These are phyloP conservation scores for Chaetomium sp. DNA, from an alignment of 2,329 filamentous ascomycete genomes.

Conservation along the genomic window DNA sequence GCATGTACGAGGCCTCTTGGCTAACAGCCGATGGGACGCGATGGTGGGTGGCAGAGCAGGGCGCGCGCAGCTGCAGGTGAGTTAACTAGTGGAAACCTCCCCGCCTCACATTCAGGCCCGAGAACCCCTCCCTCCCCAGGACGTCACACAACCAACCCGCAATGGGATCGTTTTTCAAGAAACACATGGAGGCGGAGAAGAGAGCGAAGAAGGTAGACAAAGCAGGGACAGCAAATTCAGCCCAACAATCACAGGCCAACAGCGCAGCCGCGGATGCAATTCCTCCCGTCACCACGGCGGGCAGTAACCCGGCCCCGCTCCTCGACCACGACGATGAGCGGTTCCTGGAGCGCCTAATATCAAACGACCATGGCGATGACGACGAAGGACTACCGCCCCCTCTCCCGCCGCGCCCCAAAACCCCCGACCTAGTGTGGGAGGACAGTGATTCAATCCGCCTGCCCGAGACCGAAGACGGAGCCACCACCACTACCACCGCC, in stretches of 20 bases:
- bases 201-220: constrained; percentile 35
- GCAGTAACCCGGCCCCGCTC: constrained; percentile 43
- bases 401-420: constrained; percentile 56
- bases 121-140: not conserved
- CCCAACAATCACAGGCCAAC: constrained; percentile 33
- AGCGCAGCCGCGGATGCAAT: not conserved
- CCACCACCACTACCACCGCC: constrained; percentile 37
- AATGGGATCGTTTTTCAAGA: constrained; percentile 50
- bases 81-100: not conserved
- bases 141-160: not conserved
- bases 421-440: constrained; percentile 54
- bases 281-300: not conserved
- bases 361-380: constrained; percentile 34
- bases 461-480: constrained; percentile 33
- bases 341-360: constrained; percentile 59
- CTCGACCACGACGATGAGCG: constrained; percentile 59
- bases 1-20: constrained; percentile 4
- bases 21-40: not conserved
- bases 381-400: constrained; percentile 53
- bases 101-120: not conserved
- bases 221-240: constrained; percentile 44
- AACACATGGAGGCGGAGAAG: constrained; percentile 55
- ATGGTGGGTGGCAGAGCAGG: not conserved
- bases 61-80: not conserved
- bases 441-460: constrained; percentile 44